Evolutionary conservation across 2,329 filamentous ascomycete species (phyloP).

Genomic region (Fusarium globosum): DNA sequence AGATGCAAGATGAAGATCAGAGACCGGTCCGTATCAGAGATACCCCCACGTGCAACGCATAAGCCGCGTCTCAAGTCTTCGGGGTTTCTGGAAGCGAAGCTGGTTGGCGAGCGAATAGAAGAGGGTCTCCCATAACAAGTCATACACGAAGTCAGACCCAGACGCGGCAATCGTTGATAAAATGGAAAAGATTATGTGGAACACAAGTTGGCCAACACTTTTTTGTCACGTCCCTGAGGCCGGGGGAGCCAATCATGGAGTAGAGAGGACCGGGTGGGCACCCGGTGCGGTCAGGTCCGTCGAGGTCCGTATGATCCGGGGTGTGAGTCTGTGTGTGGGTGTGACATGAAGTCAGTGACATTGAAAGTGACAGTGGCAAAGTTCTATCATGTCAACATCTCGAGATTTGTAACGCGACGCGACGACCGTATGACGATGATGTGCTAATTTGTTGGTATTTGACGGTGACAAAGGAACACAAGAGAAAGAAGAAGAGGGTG

Average conservation of each 20-base stretch:
- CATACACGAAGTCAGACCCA: not conserved
- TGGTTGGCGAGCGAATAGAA: slow-evolving; percentile 25
- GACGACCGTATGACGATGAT: slow-evolving; percentile 20
- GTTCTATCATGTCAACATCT: slow-evolving; percentile 1
- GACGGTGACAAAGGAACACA: not conserved
- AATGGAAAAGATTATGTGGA: slow-evolving; percentile 13
- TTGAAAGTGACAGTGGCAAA: slow-evolving; percentile 17
- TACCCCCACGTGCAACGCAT: slow-evolving; percentile 22
- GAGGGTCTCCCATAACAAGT: slow-evolving; percentile 3
- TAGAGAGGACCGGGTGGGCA: slow-evolving; percentile 27
- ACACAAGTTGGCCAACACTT: slow-evolving; percentile 23
- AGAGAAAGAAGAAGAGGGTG: not conserved
- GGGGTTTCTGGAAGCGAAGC: slow-evolving; percentile 5
- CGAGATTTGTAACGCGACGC: slow-evolving; percentile 20
- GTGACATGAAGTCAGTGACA: not conserved
- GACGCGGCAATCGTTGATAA: slow-evolving; percentile 28
- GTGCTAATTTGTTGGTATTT: not conserved
- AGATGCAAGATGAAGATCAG: not conserved
- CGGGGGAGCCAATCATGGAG: slow-evolving; percentile 19
- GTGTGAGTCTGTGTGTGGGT: not conserved
- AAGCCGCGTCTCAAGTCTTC: slow-evolving; percentile 2
- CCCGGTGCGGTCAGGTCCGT: slow-evolving; percentile 37
- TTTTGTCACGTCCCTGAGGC: slow-evolving; percentile 22
- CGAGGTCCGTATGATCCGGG: slow-evolving; percentile 31
- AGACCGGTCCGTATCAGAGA: slow-evolving; percentile 18